A percentile compares a stretch with the other conserved stretches of the same genome.
These are phyloP conservation scores for Phytophthora niederhauseri DNA, from an alignment of 352 stramenopile genomes.

Conservation along the genomic window DNA sequence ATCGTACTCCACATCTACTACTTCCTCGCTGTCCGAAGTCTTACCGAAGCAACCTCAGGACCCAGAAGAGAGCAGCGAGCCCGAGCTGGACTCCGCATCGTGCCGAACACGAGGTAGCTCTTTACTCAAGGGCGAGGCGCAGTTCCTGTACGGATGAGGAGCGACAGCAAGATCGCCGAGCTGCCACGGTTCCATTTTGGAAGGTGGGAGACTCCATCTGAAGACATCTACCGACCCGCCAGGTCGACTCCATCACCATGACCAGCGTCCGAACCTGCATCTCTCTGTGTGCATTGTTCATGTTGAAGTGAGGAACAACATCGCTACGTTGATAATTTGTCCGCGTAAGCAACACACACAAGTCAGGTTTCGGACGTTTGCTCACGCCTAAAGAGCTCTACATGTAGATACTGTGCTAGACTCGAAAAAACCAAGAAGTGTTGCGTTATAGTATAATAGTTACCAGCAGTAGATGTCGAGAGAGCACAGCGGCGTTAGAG, in stretches of 20 bases:
- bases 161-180: conserved; percentile 7
- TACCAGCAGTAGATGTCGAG: no score
- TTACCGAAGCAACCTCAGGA: conserved; percentile 14
- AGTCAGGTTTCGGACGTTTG: no score
- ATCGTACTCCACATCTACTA: conserved; percentile 26
- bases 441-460: no score
- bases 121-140: conserved; percentile 50
- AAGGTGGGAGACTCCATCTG: conserved; percentile 10
- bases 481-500: no score
- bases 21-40: conserved; percentile 15
- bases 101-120: conserved; percentile 22
- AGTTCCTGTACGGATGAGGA: conserved; percentile 57
- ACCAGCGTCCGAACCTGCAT: background rate
- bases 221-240: conserved; percentile 3
- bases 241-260: conserved; percentile 1
- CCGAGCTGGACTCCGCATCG: conserved; percentile 19
- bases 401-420: no score
- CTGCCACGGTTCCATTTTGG: conserved; percentile 21
- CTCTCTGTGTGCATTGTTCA: conserved; percentile 15
- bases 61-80: conserved; percentile 22
- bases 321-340: no score
- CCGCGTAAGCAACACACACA: no score
- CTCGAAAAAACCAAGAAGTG: no score
- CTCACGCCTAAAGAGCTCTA: no score
- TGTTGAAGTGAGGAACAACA: conserved; percentile 15